Conservation (phyloP, 2,329 filamentous ascomycete species). For the Penicillium sp. region DNA sequence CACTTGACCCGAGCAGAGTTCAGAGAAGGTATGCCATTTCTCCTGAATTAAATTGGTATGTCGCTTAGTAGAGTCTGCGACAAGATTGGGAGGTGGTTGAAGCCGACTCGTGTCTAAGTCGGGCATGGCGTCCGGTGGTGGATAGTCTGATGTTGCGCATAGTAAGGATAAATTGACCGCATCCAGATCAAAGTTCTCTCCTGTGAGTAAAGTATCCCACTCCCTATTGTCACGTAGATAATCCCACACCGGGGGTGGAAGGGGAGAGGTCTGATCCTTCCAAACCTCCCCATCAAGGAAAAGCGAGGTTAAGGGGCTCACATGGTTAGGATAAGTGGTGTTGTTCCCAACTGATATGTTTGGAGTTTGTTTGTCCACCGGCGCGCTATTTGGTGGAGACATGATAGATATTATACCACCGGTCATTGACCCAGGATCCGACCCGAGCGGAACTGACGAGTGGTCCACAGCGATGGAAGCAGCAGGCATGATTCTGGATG, state of each 20-base stretch:
- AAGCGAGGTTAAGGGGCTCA: slow-evolving; percentile 2
- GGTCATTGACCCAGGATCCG: not conserved
- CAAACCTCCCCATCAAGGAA: slow-evolving; percentile 5
- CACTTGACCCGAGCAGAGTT: not conserved
- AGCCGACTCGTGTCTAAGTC: not conserved
- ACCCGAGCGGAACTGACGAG: not conserved
- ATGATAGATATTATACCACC: not conserved
- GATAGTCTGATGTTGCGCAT: slow-evolving; percentile 4
- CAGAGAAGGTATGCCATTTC: slow-evolving; percentile 11
- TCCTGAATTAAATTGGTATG: not conserved
- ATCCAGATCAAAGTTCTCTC: slow-evolving; percentile 24
- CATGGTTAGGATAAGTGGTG: slow-evolving; percentile 1
- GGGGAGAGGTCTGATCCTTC: slow-evolving; percentile 12
- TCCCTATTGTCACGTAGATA: slow-evolving; percentile 1
- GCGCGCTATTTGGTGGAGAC: slow-evolving; percentile 7
- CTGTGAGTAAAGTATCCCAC: slow-evolving; percentile 6
- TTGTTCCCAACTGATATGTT: not conserved
- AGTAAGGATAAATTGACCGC: slow-evolving; percentile 17
- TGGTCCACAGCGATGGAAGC: not conserved
- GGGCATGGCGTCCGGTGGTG: not conserved
- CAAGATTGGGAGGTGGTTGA: not conserved
- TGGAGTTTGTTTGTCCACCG: not conserved
- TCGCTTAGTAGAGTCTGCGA: not conserved
- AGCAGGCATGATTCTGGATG: too few species aligned
- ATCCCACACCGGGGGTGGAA: slow-evolving; percentile 3